These are phyloP conservation scores for Podospora anserina DNA, from an alignment of 495 filamentous ascomycete species.

Conservation along the genomic window DNA sequence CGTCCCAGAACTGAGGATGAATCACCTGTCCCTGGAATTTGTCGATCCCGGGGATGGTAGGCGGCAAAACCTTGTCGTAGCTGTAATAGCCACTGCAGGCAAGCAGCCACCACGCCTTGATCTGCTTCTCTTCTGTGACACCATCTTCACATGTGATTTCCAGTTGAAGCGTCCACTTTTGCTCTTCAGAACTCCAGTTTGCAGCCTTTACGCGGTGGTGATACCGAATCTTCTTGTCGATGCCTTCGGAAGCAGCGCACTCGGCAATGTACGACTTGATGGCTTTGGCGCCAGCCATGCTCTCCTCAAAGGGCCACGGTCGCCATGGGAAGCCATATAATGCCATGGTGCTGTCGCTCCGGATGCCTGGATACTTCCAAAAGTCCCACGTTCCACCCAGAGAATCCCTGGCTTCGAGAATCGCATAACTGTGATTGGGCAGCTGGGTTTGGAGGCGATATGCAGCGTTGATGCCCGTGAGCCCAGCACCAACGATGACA, in stretches of 20 bases:
- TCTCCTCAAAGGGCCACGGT: constrained; percentile 57
- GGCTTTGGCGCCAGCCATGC: constrained; percentile 57
- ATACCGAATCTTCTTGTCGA: constrained; percentile 60
- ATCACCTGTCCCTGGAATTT: constrained; percentile 55
- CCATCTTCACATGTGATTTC: constrained; percentile 40
- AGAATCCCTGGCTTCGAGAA: constrained; percentile 59
- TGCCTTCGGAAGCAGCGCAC: constrained; percentile 55
- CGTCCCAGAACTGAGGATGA: constrained; percentile 64
- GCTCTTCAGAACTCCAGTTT: constrained; percentile 59
- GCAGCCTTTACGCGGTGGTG: constrained; percentile 53
- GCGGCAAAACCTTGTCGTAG: constrained; percentile 56
- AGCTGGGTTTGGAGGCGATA: constrained; percentile 63
- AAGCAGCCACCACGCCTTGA: constrained; percentile 57
- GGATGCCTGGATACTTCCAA: constrained; percentile 67
- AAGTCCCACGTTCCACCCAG: constrained; percentile 73
- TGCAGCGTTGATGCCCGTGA: constrained; percentile 72
- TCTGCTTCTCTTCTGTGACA: constrained; percentile 35
- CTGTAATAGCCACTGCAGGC: constrained; percentile 67
- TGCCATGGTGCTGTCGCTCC: constrained; percentile 65
- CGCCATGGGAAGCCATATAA: constrained; percentile 68
- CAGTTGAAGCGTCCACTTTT: constrained; percentile 60
- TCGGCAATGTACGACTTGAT: constrained; percentile 64
- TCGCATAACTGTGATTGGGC: constrained; percentile 53
- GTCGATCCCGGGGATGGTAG: constrained; percentile 58
- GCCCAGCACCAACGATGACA: constrained; percentile 67